Evolutionary conservation across 169 alveolate genomes (phyloP), one percentile per base, ranked within the genome.

Genomic region (Plasmodium adleri): DNA sequence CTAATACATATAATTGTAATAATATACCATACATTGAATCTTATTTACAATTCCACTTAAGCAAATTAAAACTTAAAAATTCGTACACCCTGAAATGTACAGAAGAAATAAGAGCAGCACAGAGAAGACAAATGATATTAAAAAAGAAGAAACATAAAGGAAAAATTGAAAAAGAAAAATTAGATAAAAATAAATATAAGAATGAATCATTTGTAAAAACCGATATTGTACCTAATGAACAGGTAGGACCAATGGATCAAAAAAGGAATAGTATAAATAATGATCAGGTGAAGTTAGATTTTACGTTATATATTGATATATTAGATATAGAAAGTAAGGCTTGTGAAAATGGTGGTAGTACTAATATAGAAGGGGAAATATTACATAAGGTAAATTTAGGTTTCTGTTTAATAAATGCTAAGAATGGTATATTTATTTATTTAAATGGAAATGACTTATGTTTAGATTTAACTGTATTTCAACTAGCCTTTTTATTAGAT

Each of bases 281-380:
- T 47, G 59, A 24, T 2, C 24, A 13, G 0, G 59, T 9, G 20
- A 83, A 67, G 13, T 86, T 71, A 47, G 76, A 86, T 86, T 86
- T 86, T 86, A 86, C 92, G 0, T 73, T 86, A 47, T 72, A 86
- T 72, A 73, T 86, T 10, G 92, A 86, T 49, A 39, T 86, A 59
- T 22, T 72, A 62, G 73, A 72, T 56, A 62, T 86, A 32, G 88
- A 86, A 86, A 43, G 92, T 72, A 63, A 32, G 28, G 92, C 92
- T 0, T 86, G 92, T 72, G 92, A 86, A 72, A 86, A 86, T 72
- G 92, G 92, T 15, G 92, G 92, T 22, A 86, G 92, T 26, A 86
- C 28, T 52, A 86, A 86, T 66, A 72, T 86, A 9, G 70, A 86
- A 15, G 92, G 92, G 32, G 60, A 86, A 22, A 86, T 86, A 13